Base-by-base conservation (phyloP, 2,329 filamentous ascomycete genomes). In the Lecanoromycetidae sp. region DNA sequence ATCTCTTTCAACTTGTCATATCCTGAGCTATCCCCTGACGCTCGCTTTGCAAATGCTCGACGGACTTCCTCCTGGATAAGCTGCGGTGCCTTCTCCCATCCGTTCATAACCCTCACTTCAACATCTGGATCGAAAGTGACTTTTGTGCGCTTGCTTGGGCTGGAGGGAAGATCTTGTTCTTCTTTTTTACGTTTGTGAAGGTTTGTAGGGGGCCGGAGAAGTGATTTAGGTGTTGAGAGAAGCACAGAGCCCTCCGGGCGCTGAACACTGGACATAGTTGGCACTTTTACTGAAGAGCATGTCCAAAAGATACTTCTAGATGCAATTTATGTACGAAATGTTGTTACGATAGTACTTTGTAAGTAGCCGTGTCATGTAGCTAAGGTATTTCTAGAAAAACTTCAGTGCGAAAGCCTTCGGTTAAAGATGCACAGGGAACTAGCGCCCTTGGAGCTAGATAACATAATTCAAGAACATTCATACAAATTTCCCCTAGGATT, bases 41-140 rank as follows among this genome's bases (percentile, higher is more conserved):
- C 65, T 44, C 74, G 73, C 57, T 69, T 67, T 56, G 75, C 70
- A 36, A 78, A 68, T 48, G 73, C 76, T 51, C 74, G 66, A 52
- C 73, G 70, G 19, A 81, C 75, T 58, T 80, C 76, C 58, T 80
- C 76, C 44, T 72, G 72, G 44, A 80, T 69, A 39, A 80, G 66
- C 38, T 75, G 71, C 48, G 68, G 61, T 48, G 70, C 72, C 63
- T 77, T 78, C 52, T 74, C 71, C 48, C 62, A 64, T 46, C 67
- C 64, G 44, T 69, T 66, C 44, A 69, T 59, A 50, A 69, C 64
- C 38, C 61, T 62, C 25, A 72, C 62, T 49, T 72, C 64, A 42
- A 71, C 65, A 40, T 69, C 64, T 35, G 68, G 66, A 46, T 70
- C 63, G 51, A 73, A 74, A 1, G 68, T 67, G 22, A 74, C 71